Evolutionary conservation across 805 yeast genomes (phyloP), one percentile per base, ranked within the genome.

Genomic region (Pichia cephalocereana): DNA sequence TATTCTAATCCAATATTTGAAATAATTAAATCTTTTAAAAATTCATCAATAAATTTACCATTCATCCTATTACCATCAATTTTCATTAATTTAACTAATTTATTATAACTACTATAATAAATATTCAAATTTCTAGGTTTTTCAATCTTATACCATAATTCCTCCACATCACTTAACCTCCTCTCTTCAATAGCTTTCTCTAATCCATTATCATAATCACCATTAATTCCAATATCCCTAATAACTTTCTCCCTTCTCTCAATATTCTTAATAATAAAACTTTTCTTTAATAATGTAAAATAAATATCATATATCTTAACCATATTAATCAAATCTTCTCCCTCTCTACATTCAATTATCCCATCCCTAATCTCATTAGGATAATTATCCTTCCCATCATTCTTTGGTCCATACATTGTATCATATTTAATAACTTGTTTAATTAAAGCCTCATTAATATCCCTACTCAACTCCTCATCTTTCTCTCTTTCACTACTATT

Each of bases 401-500:
- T 18, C 26, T 41, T 27, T 26, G 51, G 49, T 23, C 50, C 40
- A 43, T 37, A 32, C 34, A 50, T 36, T 32, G 53, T 57, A 11
- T 64, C 65, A 49, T 59, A 62, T 17, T 46, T 47, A 10, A 38
- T 11, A 10, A 61, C 52, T 42, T 18, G 47, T 42, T 18, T 43
- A 37, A 31, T 55, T 38, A 17, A 52, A 44, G 17, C 54, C 34
- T 11, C 41, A 32, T 49, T 47, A 57, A 54, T 37, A 37, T 9
- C n/a, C 10, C 11, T 14, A 45, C 52, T 54, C 8, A 34, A 8
- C 8, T 34, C 37, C 6, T 34, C 37, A 34, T 12, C 12, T 15
- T 34, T 34, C n/a, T 34, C 17, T 15, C n/a, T 7, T 14, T 34
- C 37, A 34, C 37, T 34, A 15, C 12, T 10, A 7, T 15, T 8